phyloP scores from a whole-genome alignment of 257 asterid species.

The Salvia hispanica region DNA sequence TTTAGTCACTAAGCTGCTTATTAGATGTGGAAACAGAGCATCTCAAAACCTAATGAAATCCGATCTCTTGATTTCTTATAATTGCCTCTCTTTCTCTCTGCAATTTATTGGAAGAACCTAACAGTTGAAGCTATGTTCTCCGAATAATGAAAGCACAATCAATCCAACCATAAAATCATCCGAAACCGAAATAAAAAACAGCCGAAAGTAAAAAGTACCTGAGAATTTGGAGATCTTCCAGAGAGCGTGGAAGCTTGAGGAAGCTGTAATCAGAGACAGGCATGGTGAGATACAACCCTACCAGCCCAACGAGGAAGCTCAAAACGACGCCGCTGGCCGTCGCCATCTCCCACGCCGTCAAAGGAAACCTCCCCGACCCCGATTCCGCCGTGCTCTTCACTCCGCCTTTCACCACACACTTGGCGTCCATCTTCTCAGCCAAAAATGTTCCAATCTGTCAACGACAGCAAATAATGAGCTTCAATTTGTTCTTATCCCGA shows the following conservation, averaged over 20 bases:
- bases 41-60: constrained; percentile 8
- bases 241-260: constrained; percentile 87
- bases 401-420: constrained; percentile 32
- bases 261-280: constrained; percentile 92
- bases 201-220: constrained; percentile 40
- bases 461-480: constrained; percentile 7
- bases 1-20: constrained; percentile 4
- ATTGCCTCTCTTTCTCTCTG: neutral
- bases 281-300: constrained; percentile 74
- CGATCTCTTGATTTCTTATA: neutral
- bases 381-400: constrained; percentile 29
- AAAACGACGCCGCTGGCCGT: constrained; percentile 69
- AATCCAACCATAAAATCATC: neutral
- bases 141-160: neutral
- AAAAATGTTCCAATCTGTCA: neutral
- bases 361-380: constrained; percentile 49
- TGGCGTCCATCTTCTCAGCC: constrained; percentile 38
- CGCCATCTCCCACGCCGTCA: constrained; percentile 67
- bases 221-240: constrained; percentile 83
- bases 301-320: constrained; percentile 65
- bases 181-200: neutral
- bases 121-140: neutral
- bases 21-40: neutral
- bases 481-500: constrained; percentile 11
- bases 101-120: neutral